Evolutionary conservation across 495 filamentous ascomycete genomes (phyloP).

Genomic region (Evansstolkia leycettana): DNA sequence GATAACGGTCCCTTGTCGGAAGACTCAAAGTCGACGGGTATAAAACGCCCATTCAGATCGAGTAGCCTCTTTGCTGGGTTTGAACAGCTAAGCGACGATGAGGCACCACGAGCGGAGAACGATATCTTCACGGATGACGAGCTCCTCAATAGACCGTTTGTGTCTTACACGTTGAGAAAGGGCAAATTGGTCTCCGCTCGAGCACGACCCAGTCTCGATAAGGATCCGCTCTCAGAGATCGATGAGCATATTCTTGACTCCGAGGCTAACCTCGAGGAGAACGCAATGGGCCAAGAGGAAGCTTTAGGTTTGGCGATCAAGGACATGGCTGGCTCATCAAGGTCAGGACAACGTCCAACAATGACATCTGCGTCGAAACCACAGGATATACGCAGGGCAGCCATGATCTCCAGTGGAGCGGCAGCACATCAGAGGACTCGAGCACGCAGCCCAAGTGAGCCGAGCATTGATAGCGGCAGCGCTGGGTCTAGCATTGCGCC

Average conservation of each 20-base stretch:
- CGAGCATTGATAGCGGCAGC: constrained; percentile 42
- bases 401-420: constrained; percentile 68
- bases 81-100: constrained; percentile 45
- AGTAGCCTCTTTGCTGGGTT: constrained; percentile 84
- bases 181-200: constrained; percentile 29
- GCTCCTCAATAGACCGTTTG: constrained; percentile 30
- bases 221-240: constrained; percentile 24
- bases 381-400: constrained; percentile 46
- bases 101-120: constrained; percentile 20
- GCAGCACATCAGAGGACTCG: constrained; percentile 52
- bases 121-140: constrained; percentile 39
- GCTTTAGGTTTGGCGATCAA: not conserved
- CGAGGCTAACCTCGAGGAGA: constrained; percentile 13
- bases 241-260: constrained; percentile 27
- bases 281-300: constrained; percentile 6
- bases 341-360: constrained; percentile 9
- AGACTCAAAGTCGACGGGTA: constrained; percentile 37
- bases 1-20: constrained; percentile 64
- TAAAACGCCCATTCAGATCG: constrained; percentile 59
- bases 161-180: constrained; percentile 28
- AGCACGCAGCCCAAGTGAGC: constrained; percentile 62
- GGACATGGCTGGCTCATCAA: constrained; percentile 7
- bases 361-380: constrained; percentile 24
- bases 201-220: constrained; percentile 22
- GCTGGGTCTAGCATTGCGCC: constrained; percentile 37